phyloP scores from a whole-genome alignment of 495 filamentous ascomycete species.

The Halenospora varia region DNA sequence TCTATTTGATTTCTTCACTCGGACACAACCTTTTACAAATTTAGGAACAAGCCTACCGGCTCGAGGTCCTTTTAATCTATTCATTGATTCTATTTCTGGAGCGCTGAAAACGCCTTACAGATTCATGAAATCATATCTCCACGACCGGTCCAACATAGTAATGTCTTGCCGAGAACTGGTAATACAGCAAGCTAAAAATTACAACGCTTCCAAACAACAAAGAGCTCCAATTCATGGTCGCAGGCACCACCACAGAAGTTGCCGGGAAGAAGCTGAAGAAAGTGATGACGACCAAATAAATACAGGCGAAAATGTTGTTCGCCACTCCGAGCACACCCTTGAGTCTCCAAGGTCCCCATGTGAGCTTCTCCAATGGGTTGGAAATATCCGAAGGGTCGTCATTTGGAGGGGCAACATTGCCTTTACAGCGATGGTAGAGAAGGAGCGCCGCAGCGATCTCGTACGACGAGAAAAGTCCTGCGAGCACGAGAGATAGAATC shows the following conservation, averaged over 20 bases:
- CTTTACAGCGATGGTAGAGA: conserved; percentile 32
- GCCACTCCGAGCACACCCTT: conserved; percentile 37
- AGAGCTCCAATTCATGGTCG: conserved; percentile 44
- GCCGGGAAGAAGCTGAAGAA: conserved; percentile 46
- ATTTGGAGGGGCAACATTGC: conserved; percentile 3
- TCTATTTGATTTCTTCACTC: too few species aligned
- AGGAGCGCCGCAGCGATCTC: conserved; percentile 36
- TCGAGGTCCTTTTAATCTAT: too few species aligned
- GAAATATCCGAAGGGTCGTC: conserved; percentile 8
- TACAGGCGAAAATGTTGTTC: conserved; percentile 39
- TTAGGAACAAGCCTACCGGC: too few species aligned
- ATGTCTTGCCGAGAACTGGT: conserved; percentile 35
- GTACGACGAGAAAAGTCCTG: conserved; percentile 39
- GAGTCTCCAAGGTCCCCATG: conserved; percentile 45
- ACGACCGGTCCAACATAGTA: conserved; percentile 43
- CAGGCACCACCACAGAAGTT: conserved; percentile 25
- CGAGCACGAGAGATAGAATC: conserved; percentile 40
- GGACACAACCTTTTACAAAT: too few species aligned
- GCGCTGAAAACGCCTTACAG: too few species aligned
- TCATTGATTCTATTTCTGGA: too few species aligned
- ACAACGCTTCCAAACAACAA: conserved; percentile 38
- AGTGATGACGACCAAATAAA: conserved; percentile 39
- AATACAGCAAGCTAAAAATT: conserved; percentile 43
- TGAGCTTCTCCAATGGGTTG: conserved; percentile 20
- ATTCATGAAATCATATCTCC: conserved; percentile 31